Evolutionary conservation across 768 basidiomycete genomes (phyloP), one percentile per base, ranked within the genome.

Genomic region (Leccinum olivaceopallidum): DNA sequence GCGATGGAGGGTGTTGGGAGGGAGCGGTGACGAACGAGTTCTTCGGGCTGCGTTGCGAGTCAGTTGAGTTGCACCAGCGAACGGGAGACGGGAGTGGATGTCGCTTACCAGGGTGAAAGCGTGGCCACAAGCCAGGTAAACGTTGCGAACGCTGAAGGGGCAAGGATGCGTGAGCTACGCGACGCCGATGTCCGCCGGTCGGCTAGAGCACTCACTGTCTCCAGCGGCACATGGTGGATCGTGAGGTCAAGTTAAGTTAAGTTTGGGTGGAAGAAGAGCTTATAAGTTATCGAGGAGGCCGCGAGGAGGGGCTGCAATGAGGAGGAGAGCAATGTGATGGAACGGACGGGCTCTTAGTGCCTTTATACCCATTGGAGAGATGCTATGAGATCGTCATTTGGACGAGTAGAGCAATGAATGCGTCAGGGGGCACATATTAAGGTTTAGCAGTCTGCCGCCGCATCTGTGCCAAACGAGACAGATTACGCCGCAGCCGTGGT

Each of bases 81-180:
- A 54, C 7, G 20, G 12, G 14, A 22, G 32, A 36, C 55, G 20
- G 52, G 10, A 44, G 39, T 6, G 16, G 9, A 34, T n/a, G 50
- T 5, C 34, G 50, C 78, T 63, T 65, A 84, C 81, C 63, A 80
- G 55, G 32, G 65, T 81, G 52, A 81, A 68, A 0, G 71, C 74
- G 54, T 86, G 85, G 6, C 77, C 78, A 60, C 85, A 86, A 22
- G 72, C 73, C 53, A 72, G 60, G 74, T 81, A 85, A 47, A 79
- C 66, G 63, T 81, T 78, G 68, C 80, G 77, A 20, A 85, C 80
- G 32, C 80, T 81, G 37, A 12, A 52, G 34, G 8, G 26, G 22
- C 4, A 24, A 18, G 26, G 30, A 44, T n/a, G 3, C 7, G 20
- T 59, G 36, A 66, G 51, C 52, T 24, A 63, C 26, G 48, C 36